Percentiles rank a stretch among this genome's conserved stretches.
Evolutionary conservation across 805 yeast species (phyloP).

Genomic region (Torulaspora franciscae): DNA sequence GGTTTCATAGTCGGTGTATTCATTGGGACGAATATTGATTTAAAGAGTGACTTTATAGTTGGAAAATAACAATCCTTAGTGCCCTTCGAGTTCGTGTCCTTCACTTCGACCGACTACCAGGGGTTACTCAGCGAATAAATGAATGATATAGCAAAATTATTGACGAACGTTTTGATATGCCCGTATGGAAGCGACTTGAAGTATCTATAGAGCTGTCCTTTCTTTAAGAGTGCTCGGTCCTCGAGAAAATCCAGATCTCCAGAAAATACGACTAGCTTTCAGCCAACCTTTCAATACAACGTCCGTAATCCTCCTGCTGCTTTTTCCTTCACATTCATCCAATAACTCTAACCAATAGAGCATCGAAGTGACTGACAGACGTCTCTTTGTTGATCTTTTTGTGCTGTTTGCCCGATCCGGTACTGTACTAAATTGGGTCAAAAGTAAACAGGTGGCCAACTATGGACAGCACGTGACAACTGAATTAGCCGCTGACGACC

Average conservation of each 20-base stretch:
- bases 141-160: not conserved
- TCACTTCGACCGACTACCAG: not conserved
- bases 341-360: slow-evolving; percentile 2
- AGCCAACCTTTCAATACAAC: not conserved
- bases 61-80: not conserved
- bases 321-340: not conserved
- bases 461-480: too few relatives aligned
- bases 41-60: slow-evolving; percentile 4
- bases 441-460: not conserved
- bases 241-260: too few relatives aligned
- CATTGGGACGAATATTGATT: slow-evolving; percentile 9
- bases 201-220: too few relatives aligned
- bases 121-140: not conserved
- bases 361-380: not conserved
- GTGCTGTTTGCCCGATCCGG: slow-evolving; percentile 12
- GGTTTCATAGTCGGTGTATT: slow-evolving; percentile 29
- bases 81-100: not conserved
- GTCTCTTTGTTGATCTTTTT: slow-evolving; percentile 9
- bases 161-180: not conserved
- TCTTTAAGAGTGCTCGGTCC: too few relatives aligned
- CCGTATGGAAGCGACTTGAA: not conserved
- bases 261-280: not conserved
- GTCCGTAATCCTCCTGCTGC: not conserved
- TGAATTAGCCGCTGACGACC: too few relatives aligned
- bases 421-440: slow-evolving; percentile 3